phyloP scores from a whole-genome alignment of 768 basidiomycete species.

The Pseudohyphozyma bogoriensis region DNA sequence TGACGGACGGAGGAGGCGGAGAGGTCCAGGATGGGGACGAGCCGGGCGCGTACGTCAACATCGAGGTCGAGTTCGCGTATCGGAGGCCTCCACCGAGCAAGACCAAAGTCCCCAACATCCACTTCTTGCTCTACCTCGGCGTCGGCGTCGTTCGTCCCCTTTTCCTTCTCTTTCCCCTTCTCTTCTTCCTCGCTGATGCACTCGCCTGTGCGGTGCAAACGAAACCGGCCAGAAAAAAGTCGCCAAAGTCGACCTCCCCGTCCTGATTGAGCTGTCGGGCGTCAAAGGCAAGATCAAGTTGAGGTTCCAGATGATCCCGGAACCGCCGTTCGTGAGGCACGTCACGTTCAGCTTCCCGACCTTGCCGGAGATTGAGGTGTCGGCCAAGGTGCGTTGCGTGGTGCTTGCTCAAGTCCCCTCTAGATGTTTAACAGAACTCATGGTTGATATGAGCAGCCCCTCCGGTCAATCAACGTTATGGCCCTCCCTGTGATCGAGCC shows the following conservation, averaged over 20 bases:
- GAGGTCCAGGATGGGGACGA: too few relatives aligned
- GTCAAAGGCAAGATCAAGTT: conserved; percentile 1
- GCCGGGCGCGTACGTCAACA: neutral
- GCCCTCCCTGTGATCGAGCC: too few relatives aligned
- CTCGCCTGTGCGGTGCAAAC: neutral
- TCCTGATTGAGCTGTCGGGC: neutral
- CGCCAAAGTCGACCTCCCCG: neutral
- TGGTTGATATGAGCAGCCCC: too few relatives aligned
- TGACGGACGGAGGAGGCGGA: neutral
- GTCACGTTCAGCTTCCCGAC: neutral
- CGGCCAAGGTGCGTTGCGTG: neutral
- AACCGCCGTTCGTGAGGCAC: conserved; percentile 23
- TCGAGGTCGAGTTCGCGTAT: conserved; percentile 11
- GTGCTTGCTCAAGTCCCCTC: too few relatives aligned
- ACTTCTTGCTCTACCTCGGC: conserved; percentile 2
- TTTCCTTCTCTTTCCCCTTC: neutral
- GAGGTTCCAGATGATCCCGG: conserved; percentile 15
- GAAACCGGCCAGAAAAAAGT: conserved; percentile 7
- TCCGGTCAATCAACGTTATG: too few relatives aligned
- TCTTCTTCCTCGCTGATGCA: too few relatives aligned
- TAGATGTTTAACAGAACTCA: too few relatives aligned
- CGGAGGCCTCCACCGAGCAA: neutral
- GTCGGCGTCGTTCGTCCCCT: neutral
- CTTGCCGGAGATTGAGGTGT: neutral
- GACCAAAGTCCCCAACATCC: neutral